Conservation (phyloP, 2,329 filamentous ascomycete genomes). For the Chaetomiaceae sp. region DNA sequence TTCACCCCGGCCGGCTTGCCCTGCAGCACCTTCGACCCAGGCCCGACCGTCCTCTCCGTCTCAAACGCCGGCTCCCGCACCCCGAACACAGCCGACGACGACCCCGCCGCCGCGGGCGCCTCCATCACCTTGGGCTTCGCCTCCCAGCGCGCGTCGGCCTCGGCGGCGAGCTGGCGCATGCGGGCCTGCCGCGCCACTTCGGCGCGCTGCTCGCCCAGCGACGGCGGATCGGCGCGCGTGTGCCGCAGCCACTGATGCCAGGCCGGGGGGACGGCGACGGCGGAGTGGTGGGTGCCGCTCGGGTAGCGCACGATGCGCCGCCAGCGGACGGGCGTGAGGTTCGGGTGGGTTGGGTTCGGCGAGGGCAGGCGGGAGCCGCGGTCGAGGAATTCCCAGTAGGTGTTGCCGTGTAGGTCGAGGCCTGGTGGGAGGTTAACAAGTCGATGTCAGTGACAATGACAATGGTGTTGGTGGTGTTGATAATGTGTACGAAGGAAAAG, state of each 20-base stretch:
- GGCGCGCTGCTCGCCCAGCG: conserved; percentile 48
- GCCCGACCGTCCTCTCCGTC: neutral
- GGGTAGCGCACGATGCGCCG: conserved; percentile 59
- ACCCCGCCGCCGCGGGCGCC: conserved; percentile 22
- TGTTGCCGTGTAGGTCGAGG: conserved; percentile 59
- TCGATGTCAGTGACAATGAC: neutral
- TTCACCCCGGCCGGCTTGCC: neutral
- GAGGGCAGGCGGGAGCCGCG: conserved; percentile 31
- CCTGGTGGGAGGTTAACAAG: conserved; percentile 35
- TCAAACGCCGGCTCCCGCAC: conserved; percentile 7
- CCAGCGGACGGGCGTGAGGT: conserved; percentile 36
- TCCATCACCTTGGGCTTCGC: conserved; percentile 41
- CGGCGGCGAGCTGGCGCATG: conserved; percentile 50
- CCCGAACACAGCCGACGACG: conserved; percentile 20
- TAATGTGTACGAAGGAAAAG: neutral
- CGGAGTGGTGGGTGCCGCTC: conserved; percentile 45
- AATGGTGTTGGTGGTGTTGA: neutral
- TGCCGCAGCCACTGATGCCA: conserved; percentile 67
- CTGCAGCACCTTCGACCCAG: neutral
- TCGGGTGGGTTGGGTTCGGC: neutral
- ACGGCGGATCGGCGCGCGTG: conserved; percentile 49
- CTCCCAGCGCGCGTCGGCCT: conserved; percentile 59
- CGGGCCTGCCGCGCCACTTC: conserved; percentile 48
- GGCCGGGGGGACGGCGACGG: conserved; percentile 51
- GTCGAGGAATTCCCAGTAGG: conserved; percentile 62